Base-by-base conservation (phyloP, 805 yeast species). In the Barnettozyma sp. region DNA sequence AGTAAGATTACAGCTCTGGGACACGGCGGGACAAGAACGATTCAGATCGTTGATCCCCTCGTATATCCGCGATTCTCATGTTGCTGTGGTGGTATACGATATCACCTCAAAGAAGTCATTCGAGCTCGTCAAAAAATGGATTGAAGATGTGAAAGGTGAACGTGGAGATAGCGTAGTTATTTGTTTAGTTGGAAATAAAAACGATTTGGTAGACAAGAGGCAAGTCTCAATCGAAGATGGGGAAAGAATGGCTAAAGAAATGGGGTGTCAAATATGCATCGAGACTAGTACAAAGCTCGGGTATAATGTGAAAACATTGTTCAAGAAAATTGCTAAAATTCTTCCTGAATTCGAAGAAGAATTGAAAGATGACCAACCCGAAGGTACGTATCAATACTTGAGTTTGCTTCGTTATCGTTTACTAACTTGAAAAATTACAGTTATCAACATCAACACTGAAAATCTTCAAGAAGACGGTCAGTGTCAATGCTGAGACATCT, bases 281-380 rank as follows among this genome's bases (percentile, higher is more conserved):
- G 98, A 92, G 56, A 90, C 97, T 2, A 82, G 94, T 41, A 90
- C 97, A 9, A 90, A 88, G 62, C 87, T 87, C 30, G 96, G 96
- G 22, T 83, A 88, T 58, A 92, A 92, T 50, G 96, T 92, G 38
- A 90, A 90, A 62, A 73, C 76, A 37, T 64, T 92, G 44, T 90
- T 92, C 64, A 85, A 87, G 54, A 83, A 82, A 55, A 82, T 90
- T 43, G 98, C 97, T 11, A 83, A 82, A 55, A 76, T 84, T 39
- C 70, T 92, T 41, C 97, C 97, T 2, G 97, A 88, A 37, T 77
- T 85, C 52, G 79, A 74, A 47, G 59, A 60, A 11, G 26, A n/a
- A n/a, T n/a, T 40, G 4, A 48, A 44, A 26, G 41, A 39, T 5
- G 49, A 48, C 22, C 45, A 41, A 23, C 54, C 55, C 16, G 57